Evolutionary conservation across 441 rosid species (phyloP), one percentile per base, ranked within the genome.

Genomic region (Bocquillonia castaneifolia): DNA sequence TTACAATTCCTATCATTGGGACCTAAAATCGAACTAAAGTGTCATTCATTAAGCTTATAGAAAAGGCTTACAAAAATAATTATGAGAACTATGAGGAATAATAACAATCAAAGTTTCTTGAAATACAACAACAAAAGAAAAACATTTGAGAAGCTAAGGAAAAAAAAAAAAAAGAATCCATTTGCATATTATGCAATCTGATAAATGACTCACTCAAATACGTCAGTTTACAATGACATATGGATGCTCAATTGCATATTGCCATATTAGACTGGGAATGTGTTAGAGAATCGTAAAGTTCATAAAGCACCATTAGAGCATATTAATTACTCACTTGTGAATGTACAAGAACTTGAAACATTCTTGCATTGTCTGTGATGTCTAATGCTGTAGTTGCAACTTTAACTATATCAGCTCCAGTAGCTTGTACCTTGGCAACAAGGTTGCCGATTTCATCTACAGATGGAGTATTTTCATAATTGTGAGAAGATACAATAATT

Each of bases 371-470:
- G 71, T 94, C 98, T 70, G 92, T 63, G 52, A 94, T 92, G 67
- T 94, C 96, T 58, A 76, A 74, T 52, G 98, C 95, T 34, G 92
- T 92, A 17, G 98, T 92, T 39, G 96, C 97, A 80, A 92, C 80
- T 78, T 95, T 95, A 61, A 92, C 99, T 37, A 95, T 90, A 63
- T 94, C 93, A 31, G 99, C 98, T 74, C 97, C 98, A 58, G 91
- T 26, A 45, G 86, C 83, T 75, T 84, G 94, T 74, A 92, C 88
- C 66, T 77, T 80, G 26, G 83, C 84, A 73, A 84, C 94, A 74
- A 94, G 90, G 70, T 81, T 83, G 66, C 81, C 82, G 28, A 94
- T 90, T 55, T 81, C 97, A 78, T 92, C 98, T 59, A 76, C 72
- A 23, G 94, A 85, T 23, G 99, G 97, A 70, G 99, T 92, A 68